Evolutionary conservation across 129 eudicot genomes (phyloP).

Genomic region (Tagetes erecta): DNA sequence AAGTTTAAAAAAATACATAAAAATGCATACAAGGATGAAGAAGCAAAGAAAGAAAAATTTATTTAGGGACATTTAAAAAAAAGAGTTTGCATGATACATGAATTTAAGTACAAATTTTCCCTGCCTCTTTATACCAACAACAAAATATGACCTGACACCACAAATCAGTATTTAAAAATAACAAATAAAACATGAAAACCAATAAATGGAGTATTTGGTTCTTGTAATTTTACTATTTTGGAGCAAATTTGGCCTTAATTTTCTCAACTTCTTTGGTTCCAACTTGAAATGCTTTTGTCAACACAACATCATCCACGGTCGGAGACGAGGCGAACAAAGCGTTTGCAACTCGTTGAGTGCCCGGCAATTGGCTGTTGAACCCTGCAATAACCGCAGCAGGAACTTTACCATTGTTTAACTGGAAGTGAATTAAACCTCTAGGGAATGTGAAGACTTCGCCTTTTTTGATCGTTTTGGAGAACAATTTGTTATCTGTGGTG

Average conservation of each 20-base stretch:
- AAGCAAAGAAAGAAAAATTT: neutral
- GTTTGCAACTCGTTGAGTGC: slow-evolving; percentile 10
- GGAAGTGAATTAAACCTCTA: slow-evolving; percentile 2
- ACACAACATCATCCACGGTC: neutral
- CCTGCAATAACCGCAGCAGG: neutral
- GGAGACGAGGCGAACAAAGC: slow-evolving; percentile 10
- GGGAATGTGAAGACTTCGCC: slow-evolving; percentile 15
- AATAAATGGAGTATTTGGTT: neutral
- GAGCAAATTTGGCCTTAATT: slow-evolving; percentile 12
- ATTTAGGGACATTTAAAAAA: neutral
- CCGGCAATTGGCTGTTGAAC: slow-evolving; percentile 8
- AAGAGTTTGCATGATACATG: neutral
- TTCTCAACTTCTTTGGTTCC: slow-evolving; percentile 11
- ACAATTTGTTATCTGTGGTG: neutral
- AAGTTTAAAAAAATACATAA: too few species aligned
- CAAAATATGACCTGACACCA: neutral
- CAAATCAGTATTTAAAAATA: neutral
- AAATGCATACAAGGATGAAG: neutral
- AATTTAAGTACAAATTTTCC: neutral
- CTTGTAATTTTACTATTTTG: neutral
- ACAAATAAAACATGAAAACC: neutral
- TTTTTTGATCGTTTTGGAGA: neutral
- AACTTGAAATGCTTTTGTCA: slow-evolving; percentile 4
- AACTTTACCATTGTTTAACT: neutral
- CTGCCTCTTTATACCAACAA: neutral